A percentile compares a stretch with the other conserved stretches of the same genome.
Conservation (phyloP, 2,329 filamentous ascomycete genomes). For the Alternaria infectoria region DNA sequence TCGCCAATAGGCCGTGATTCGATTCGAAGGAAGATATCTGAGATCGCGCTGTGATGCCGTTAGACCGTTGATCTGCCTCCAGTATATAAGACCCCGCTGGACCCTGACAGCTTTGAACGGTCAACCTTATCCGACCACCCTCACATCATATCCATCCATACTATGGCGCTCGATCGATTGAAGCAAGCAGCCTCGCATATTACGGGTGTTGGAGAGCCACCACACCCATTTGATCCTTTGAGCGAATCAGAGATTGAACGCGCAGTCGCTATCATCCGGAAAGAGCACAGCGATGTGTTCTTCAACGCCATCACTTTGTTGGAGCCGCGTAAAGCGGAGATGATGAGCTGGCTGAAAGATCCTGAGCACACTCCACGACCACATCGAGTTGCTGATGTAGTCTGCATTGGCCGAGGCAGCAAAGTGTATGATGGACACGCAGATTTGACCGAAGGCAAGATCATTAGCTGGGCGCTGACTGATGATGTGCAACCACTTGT, state of each 20-base stretch:
- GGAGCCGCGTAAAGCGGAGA: conserved; percentile 84
- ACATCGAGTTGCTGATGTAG: conserved; percentile 77
- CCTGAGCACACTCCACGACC: conserved; percentile 68
- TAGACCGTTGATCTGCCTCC: background rate
- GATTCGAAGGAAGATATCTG: background rate
- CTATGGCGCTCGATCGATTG: conserved; percentile 68
- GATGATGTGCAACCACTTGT: conserved; percentile 82
- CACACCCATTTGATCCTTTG: conserved; percentile 82
- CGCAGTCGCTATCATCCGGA: conserved; percentile 71
- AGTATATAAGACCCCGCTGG: conserved; percentile 32
- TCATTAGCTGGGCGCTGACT: conserved; percentile 76
- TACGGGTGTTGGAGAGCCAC: conserved; percentile 59
- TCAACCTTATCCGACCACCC: conserved; percentile 4
- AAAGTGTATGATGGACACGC: conserved; percentile 85
- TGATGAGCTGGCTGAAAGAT: conserved; percentile 78
- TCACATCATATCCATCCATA: conserved; percentile 15
- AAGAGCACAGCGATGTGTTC: conserved; percentile 72
- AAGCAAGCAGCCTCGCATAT: conserved; percentile 69
- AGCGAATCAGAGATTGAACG: conserved; percentile 73
- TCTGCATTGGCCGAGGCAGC: conserved; percentile 79
- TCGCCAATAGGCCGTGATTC: conserved; percentile 1
- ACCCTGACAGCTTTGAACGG: conserved; percentile 10
- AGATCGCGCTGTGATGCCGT: background rate
- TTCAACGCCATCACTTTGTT: conserved; percentile 88
- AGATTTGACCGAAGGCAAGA: conserved; percentile 69